phyloP scores from a whole-genome alignment of 768 basidiomycete genomes.

The Leucocoprinus sp. region DNA sequence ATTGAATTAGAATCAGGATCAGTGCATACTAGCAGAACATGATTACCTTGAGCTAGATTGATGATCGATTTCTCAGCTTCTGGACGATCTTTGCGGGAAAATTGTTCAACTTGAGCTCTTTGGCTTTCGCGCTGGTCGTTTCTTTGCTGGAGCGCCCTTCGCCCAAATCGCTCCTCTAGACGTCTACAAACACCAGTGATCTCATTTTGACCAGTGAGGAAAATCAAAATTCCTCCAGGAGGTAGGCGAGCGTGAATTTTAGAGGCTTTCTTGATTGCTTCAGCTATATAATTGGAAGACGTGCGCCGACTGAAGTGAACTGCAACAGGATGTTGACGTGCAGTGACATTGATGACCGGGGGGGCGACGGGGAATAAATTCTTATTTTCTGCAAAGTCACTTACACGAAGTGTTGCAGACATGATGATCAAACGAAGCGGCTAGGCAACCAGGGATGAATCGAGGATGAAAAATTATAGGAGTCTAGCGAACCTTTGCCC shows the following conservation, averaged over 20 bases:
- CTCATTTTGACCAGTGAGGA: slow-evolving; percentile 94
- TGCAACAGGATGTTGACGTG: slow-evolving; percentile 92
- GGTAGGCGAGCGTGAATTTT: slow-evolving; percentile 93
- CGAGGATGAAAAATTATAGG: background rate
- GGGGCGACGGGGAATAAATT: slow-evolving; percentile 76
- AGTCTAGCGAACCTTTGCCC: slow-evolving; percentile 47
- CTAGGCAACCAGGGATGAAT: slow-evolving; percentile 25
- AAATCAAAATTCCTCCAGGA: slow-evolving; percentile 87
- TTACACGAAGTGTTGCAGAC: slow-evolving; percentile 94
- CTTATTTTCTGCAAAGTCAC: slow-evolving; percentile 84
- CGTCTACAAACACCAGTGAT: slow-evolving; percentile 79
- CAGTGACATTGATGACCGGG: slow-evolving; percentile 84
- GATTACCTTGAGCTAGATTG: slow-evolving; percentile 41
- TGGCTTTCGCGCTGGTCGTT: slow-evolving; percentile 18
- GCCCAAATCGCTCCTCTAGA: slow-evolving; percentile 71
- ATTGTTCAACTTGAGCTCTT: slow-evolving; percentile 14
- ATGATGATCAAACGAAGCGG: slow-evolving; percentile 93
- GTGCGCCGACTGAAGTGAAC: slow-evolving; percentile 90
- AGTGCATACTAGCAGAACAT: slow-evolving; percentile 1
- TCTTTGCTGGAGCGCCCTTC: slow-evolving; percentile 50
- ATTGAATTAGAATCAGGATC: background rate
- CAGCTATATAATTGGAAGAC: slow-evolving; percentile 76
- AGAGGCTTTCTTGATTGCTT: slow-evolving; percentile 81
- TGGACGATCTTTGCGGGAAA: slow-evolving; percentile 16
- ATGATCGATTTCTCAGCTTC: slow-evolving; percentile 19